Evolutionary conservation across 768 basidiomycete species (phyloP), one percentile per base, ranked within the genome.

Genomic region (Peribolospora kevripleyi): DNA sequence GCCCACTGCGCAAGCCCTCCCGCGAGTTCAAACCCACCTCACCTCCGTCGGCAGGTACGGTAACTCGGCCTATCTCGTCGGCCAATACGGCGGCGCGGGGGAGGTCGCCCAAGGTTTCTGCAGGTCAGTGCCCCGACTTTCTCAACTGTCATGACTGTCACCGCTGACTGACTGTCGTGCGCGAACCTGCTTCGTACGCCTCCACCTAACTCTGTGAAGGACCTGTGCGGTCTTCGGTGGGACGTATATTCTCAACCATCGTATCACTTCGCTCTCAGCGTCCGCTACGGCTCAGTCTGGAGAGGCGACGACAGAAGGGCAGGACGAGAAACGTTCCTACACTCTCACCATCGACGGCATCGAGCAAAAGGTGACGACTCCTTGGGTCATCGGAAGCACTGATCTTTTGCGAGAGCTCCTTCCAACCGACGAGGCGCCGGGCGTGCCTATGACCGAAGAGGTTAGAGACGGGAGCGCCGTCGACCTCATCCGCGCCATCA

Each of bases 61-160:
- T 66, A 74, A 67, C n/a, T 78, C 78, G 0, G 78, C 88, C 2
- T 95, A 87, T 69, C 75, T 97, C 11, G 73, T 97, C n/a, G 86
- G 86, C 0, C 86, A 93, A 61, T 95, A 93, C 65, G 91, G 91
- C 13, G 84, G 87, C 14, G 73, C 81, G 0, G 91, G 91, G 4
- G 91, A 95, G 63, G 78, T 95, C 8, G 75, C 82, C 0, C 91
- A 95, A 67, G 90, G 88, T 2, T 97, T 73, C 60, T 74, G 72
- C 53, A 62, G 72, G 70, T 70, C 25, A 52, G 66, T 58, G n/a
- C 13, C n/a, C 36, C 10, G 45, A 36, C 3, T 5, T 13, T n/a
- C 42, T 54, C 49, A n/a, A 8, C 50, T 41, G 13, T 8, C 6
- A 6, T 25, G 6, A 14, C 4, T 40, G 8, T 36, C 37, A 45